phyloP scores from a whole-genome alignment of 148 eudicot genomes.

The Agrostemma githago region DNA sequence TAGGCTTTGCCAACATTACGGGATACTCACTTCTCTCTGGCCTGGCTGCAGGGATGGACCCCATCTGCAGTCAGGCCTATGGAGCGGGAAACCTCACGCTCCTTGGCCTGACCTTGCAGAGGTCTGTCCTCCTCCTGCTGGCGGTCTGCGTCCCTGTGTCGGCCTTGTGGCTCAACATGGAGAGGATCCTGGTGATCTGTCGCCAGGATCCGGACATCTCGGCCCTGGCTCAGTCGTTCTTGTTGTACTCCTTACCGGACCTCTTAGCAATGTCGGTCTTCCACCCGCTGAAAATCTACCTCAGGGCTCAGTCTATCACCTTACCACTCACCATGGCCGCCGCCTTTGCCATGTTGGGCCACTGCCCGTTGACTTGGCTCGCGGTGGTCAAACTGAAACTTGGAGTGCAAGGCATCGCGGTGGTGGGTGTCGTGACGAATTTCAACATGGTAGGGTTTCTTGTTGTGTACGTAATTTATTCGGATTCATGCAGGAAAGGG shows the following conservation, averaged over 20 bases:
- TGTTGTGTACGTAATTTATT: slow-evolving; percentile 23
- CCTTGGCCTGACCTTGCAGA: slow-evolving; percentile 33
- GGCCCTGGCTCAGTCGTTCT: slow-evolving; percentile 32
- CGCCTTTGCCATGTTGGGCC: slow-evolving; percentile 31
- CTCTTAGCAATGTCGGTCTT: slow-evolving; percentile 38
- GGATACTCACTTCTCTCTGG: slow-evolving; percentile 49
- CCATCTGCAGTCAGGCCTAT: slow-evolving; percentile 56
- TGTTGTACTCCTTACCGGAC: slow-evolving; percentile 42
- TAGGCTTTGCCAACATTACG: slow-evolving; percentile 48
- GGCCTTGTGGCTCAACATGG: slow-evolving; percentile 44
- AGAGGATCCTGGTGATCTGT: slow-evolving; percentile 32
- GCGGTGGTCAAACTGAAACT: slow-evolving; percentile 26
- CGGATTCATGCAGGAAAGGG: slow-evolving; percentile 21
- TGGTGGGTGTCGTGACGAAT: slow-evolving; percentile 35
- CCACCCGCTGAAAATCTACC: slow-evolving; percentile 48
- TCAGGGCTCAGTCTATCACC: slow-evolving; percentile 46
- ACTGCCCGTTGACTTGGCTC: slow-evolving; percentile 40
- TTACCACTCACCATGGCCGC: slow-evolving; percentile 43
- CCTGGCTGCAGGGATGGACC: slow-evolving; percentile 61
- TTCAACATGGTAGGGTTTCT: slow-evolving; percentile 27
- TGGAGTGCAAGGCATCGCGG: slow-evolving; percentile 37
- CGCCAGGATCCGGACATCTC: slow-evolving; percentile 39
- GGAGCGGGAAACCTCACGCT: slow-evolving; percentile 35
- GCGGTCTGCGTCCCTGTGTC: slow-evolving; percentile 38
- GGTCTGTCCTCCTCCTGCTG: slow-evolving; percentile 35